A percentile compares a stretch with the other conserved stretches of the same genome.
phyloP scores from a whole-genome alignment of 2,329 filamentous ascomycete genomes.

The Colletotrichum sojae region DNA sequence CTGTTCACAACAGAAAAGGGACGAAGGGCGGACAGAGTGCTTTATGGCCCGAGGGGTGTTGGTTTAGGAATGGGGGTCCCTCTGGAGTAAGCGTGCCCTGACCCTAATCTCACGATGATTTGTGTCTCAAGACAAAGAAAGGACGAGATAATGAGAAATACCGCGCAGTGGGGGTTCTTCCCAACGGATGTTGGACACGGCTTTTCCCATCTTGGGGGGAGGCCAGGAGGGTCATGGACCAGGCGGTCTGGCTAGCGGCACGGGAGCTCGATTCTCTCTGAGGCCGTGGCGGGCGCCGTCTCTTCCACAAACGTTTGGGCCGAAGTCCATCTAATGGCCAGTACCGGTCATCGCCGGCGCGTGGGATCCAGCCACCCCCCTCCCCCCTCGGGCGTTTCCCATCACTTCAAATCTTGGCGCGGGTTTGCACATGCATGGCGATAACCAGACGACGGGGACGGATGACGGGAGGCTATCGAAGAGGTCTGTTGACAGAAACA shows the following conservation, averaged over 20 bases:
- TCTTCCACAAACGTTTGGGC: not conserved
- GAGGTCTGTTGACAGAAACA: constrained; percentile 34
- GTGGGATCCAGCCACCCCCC: constrained; percentile 8
- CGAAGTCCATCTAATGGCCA: not conserved
- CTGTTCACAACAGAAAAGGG: not conserved
- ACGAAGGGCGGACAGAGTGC: not conserved
- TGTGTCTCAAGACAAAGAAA: constrained; percentile 27
- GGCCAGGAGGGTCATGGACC: not conserved
- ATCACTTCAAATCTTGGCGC: not conserved
- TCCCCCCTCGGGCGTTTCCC: not conserved
- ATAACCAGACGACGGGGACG: constrained; percentile 19
- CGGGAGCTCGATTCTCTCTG: constrained; percentile 13
- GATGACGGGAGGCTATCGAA: constrained; percentile 21
- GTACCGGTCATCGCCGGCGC: constrained; percentile 6
- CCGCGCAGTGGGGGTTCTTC: constrained; percentile 27
- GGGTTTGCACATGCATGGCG: constrained; percentile 19
- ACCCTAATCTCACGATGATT: constrained; percentile 38
- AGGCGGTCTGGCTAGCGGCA: constrained; percentile 28
- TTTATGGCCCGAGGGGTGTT: constrained; percentile 14
- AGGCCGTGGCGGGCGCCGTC: constrained; percentile 16
- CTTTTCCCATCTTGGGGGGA: constrained; percentile 12
- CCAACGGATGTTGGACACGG: constrained; percentile 13
- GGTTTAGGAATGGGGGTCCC: not conserved
- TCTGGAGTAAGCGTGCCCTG: constrained; percentile 16
- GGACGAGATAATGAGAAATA: constrained; percentile 1